Evolutionary conservation across 139 green algal genomes (phyloP), one percentile per base, ranked within the genome.

Genomic region (Chlorella sp.): DNA sequence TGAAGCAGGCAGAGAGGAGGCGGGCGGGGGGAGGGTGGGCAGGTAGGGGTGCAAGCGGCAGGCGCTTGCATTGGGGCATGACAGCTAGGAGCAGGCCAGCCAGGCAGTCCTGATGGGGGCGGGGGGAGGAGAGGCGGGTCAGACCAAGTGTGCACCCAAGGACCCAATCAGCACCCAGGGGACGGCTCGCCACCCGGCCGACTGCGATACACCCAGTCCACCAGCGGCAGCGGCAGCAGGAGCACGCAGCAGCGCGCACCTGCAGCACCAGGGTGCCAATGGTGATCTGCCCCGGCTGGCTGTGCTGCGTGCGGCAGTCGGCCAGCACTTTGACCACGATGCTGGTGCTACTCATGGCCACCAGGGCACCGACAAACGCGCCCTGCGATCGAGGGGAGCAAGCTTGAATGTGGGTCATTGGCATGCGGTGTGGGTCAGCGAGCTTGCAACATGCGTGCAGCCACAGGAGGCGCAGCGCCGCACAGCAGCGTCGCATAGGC

Each of bases 321-420:
- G 73, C 83, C 51, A 99, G 84, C 86, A 94, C 98, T 87, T 99
- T 99, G 67, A 98, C 88, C 43, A 99, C 96, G 2, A 99, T 94
- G 0, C 88, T 90, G 20, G 94, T 97, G 68, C 87, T 94, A 26
- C 90, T 95, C 94, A 97, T 97, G 48, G 86, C 88, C 38, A 99
- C 90, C 80, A 99, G 90, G 1, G 92, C 96, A 8, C 96, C 97
- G 8, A 99, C 87, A 86, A 99, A 99, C 1, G 96, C 86, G 46
- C 96, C 96, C 85, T 97, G 85, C 72, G 84, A 20, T 43, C 2
- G 13, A n/a, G n/a, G n/a, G n/a, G n/a, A n/a, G n/a, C n/a, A 43
- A 48, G 67, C 32, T 48, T 36, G 60, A 11, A 34, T 68, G 24
- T n/a, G n/a, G n/a, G n/a, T n/a, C 60, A 68, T 9, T 20, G 26